Conservation (phyloP, 371 early-diverging fungal genomes). For the Lichtheimia ornata region DNA sequence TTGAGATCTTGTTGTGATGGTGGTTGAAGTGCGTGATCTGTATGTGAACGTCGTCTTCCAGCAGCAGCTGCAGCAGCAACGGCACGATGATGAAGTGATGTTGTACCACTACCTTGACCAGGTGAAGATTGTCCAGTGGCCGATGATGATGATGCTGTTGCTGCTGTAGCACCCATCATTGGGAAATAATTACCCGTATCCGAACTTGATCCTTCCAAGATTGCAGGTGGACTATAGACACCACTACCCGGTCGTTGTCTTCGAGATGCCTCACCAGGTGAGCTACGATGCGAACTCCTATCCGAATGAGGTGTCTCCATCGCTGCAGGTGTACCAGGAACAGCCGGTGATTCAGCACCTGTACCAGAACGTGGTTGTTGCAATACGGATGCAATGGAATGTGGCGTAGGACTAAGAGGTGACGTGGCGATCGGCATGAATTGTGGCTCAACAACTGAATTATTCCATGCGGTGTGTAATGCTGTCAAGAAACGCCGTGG, state of each 20-base stretch:
- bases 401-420: conserved; percentile 39
- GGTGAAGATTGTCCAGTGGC: neutral
- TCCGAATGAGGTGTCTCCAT: neutral
- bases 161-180: conserved; percentile 8
- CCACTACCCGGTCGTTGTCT: conserved; percentile 18
- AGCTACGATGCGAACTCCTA: conserved; percentile 11
- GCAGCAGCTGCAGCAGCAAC: neutral
- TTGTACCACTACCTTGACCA: neutral
- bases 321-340: conserved; percentile 11
- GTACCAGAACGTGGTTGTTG: conserved; percentile 12
- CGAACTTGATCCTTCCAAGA: neutral
- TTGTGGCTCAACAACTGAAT: conserved; percentile 57
- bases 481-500: conserved; percentile 67
- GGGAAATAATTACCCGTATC: conserved; percentile 12
- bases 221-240: conserved; percentile 18
- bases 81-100: neutral
- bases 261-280: conserved; percentile 11
- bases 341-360: neutral
- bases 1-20: neutral
- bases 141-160: neutral
- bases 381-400: conserved; percentile 14
- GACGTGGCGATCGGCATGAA: conserved; percentile 69
- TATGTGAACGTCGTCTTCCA: conserved; percentile 13
- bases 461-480: conserved; percentile 62
- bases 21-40: conserved; percentile 6